Evolutionary conservation across 2,329 filamentous ascomycete genomes (phyloP).

Genomic region (Pyrenophora seminiperda): DNA sequence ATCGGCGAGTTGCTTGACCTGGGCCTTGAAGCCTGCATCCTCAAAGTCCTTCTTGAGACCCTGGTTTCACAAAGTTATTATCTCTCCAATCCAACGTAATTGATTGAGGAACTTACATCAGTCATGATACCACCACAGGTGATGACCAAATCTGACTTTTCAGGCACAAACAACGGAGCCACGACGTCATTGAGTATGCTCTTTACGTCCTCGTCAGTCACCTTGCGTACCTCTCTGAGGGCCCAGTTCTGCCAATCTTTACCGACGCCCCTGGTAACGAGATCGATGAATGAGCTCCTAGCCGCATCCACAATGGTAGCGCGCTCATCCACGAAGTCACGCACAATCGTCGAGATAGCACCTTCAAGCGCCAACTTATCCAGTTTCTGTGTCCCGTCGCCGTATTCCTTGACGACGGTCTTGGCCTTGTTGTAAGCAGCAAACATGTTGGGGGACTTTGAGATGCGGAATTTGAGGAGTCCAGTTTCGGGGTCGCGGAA

Average conservation of each 20-base stretch:
- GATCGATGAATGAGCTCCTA: conserved; percentile 78
- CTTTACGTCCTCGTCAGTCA: conserved; percentile 77
- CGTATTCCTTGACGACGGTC: conserved; percentile 74
- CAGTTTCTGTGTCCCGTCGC: conserved; percentile 71
- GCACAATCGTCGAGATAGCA: conserved; percentile 87
- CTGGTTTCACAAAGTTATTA: conserved; percentile 52
- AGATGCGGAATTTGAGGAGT: conserved; percentile 81
- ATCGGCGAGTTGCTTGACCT: conserved; percentile 72
- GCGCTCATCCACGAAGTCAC: conserved; percentile 85
- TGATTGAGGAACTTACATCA: conserved; percentile 65
- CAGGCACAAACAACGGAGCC: conserved; percentile 77
- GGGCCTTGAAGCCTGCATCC: conserved; percentile 76
- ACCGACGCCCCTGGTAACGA: conserved; percentile 76
- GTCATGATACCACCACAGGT: conserved; percentile 86
- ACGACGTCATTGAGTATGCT: conserved; percentile 75
- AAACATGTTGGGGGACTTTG: conserved; percentile 85
- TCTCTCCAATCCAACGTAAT: background rate
- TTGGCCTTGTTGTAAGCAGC: conserved; percentile 82
- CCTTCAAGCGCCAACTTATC: conserved; percentile 85
- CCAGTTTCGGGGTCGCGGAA: conserved; percentile 78
- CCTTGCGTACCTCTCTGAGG: conserved; percentile 75
- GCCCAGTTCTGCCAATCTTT: conserved; percentile 79
- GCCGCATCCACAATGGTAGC: conserved; percentile 83
- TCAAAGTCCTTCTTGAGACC: conserved; percentile 76
- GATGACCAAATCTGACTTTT: conserved; percentile 81